phyloP scores from a whole-genome alignment of 2,329 filamentous ascomycete species.

The Huntiella bhutanensis region DNA sequence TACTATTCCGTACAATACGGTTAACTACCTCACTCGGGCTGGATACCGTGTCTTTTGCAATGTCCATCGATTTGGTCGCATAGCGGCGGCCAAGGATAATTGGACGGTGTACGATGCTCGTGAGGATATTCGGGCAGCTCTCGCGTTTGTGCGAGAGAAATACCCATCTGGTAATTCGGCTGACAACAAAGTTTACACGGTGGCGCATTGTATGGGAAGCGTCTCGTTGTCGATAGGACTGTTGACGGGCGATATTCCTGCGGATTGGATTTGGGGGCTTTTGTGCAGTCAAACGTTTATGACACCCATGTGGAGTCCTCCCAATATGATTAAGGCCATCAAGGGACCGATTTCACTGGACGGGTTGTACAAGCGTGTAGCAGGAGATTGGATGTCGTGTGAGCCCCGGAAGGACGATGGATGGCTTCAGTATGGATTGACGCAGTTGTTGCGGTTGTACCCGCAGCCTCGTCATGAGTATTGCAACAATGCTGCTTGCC shows the following conservation, averaged over 20 bases:
- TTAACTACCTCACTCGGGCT: constrained; percentile 41
- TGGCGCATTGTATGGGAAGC: constrained; percentile 45
- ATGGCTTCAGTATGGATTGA: constrained; percentile 29
- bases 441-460: constrained; percentile 38
- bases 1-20: constrained; percentile 42
- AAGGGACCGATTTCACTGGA: constrained; percentile 30
- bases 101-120: constrained; percentile 43
- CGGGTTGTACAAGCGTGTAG: constrained; percentile 26
- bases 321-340: constrained; percentile 37
- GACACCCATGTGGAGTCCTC: constrained; percentile 37
- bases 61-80: constrained; percentile 37
- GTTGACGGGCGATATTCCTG: constrained; percentile 40
- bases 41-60: constrained; percentile 41
- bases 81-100: constrained; percentile 28
- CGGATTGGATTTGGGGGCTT: constrained; percentile 37
- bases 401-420: constrained; percentile 27
- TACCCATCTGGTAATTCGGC: constrained; percentile 16
- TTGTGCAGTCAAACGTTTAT: constrained; percentile 44
- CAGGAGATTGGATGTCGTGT: constrained; percentile 37
- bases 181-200: constrained; percentile 30
- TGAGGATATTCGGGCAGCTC: constrained; percentile 36
- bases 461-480: constrained; percentile 35
- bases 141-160: constrained; percentile 30
- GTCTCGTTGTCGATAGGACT: constrained; percentile 39
- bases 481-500: constrained; percentile 42